phyloP scores from a whole-genome alignment of 2,329 filamentous ascomycete genomes.

The Pyrenochaeta sp. region DNA sequence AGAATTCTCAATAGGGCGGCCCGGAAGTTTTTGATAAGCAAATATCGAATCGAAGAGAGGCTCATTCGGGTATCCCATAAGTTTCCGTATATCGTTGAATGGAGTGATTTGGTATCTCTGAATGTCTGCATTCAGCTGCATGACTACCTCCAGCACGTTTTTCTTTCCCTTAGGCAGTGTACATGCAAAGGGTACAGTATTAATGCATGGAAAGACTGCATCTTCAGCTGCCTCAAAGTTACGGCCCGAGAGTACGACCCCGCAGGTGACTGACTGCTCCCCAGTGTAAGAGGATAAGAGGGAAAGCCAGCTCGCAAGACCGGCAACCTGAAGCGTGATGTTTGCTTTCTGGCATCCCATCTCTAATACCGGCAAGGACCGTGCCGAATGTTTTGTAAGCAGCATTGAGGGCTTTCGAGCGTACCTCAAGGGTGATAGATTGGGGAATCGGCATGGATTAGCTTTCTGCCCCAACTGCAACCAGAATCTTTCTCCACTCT shows the following conservation, averaged over 20 bases:
- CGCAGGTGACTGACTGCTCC: constrained; percentile 77
- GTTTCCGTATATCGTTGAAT: constrained; percentile 75
- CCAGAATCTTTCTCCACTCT: constrained; percentile 68
- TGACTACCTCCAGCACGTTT: constrained; percentile 68
- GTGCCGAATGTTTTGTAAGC: constrained; percentile 48
- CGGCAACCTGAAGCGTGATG: constrained; percentile 78
- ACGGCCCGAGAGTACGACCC: constrained; percentile 80
- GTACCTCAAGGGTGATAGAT: constrained; percentile 70
- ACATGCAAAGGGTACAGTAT: constrained; percentile 78
- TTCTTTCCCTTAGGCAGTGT: constrained; percentile 62
- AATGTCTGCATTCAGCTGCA: constrained; percentile 70
- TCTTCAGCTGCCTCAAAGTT: constrained; percentile 66
- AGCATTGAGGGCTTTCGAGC: constrained; percentile 47
- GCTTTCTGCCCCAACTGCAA: constrained; percentile 60
- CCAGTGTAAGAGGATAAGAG: constrained; percentile 80
- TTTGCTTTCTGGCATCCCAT: constrained; percentile 63
- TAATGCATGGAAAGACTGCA: constrained; percentile 79
- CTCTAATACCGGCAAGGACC: constrained; percentile 61
- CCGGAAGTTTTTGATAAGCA: constrained; percentile 74
- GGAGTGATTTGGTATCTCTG: constrained; percentile 77
- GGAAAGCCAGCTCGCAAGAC: constrained; percentile 80
- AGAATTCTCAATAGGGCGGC: constrained; percentile 31
- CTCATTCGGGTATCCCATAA: constrained; percentile 70
- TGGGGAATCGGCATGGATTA: constrained; percentile 76
- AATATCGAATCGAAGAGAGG: constrained; percentile 85